Evolutionary conservation across 2,329 filamentous ascomycete genomes (phyloP).

Genomic region (Fusarium napiforme): DNA sequence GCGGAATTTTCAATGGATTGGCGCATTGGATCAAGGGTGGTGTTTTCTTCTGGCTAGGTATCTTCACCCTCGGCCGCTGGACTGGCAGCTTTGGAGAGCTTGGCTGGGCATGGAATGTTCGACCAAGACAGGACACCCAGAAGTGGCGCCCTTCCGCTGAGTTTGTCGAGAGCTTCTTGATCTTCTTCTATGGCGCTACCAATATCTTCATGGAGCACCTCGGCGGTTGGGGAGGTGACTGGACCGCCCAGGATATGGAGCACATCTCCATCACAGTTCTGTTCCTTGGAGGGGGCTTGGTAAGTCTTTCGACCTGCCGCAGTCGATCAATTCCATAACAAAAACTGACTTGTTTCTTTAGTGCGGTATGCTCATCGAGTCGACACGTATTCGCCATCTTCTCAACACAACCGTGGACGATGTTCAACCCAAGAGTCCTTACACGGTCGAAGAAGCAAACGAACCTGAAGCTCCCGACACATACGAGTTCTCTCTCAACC

Average conservation of each 20-base stretch:
- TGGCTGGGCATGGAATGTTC: slow-evolving; percentile 95
- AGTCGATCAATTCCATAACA: not conserved
- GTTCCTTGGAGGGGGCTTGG: slow-evolving; percentile 91
- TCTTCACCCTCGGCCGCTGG: slow-evolving; percentile 89
- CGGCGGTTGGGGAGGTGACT: slow-evolving; percentile 74
- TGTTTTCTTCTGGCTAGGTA: slow-evolving; percentile 93
- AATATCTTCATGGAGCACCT: slow-evolving; percentile 96
- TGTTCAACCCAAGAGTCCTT: slow-evolving; percentile 46
- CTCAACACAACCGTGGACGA: slow-evolving; percentile 65
- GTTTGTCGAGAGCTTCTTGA: slow-evolving; percentile 88
- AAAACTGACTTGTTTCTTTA: slow-evolving; percentile 49
- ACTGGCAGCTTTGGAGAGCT: slow-evolving; percentile 89
- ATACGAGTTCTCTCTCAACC: slow-evolving; percentile 84
- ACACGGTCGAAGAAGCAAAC: slow-evolving; percentile 59
- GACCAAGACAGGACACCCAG: slow-evolving; percentile 67
- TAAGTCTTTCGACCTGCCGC: slow-evolving; percentile 55
- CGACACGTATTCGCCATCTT: slow-evolving; percentile 72
- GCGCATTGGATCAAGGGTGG: slow-evolving; percentile 96
- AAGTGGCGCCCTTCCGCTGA: slow-evolving; percentile 83
- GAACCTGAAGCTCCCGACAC: slow-evolving; percentile 68
- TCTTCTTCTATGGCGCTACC: slow-evolving; percentile 87
- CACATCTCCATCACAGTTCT: slow-evolving; percentile 92
- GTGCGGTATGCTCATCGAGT: slow-evolving; percentile 89
- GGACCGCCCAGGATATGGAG: slow-evolving; percentile 85
- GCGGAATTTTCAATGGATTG: slow-evolving; percentile 80